A percentile compares a stretch with the other conserved stretches of the same genome.
Conservation (phyloP, 192 early-diverging fungal species). For the Podila minutissima region DNA sequence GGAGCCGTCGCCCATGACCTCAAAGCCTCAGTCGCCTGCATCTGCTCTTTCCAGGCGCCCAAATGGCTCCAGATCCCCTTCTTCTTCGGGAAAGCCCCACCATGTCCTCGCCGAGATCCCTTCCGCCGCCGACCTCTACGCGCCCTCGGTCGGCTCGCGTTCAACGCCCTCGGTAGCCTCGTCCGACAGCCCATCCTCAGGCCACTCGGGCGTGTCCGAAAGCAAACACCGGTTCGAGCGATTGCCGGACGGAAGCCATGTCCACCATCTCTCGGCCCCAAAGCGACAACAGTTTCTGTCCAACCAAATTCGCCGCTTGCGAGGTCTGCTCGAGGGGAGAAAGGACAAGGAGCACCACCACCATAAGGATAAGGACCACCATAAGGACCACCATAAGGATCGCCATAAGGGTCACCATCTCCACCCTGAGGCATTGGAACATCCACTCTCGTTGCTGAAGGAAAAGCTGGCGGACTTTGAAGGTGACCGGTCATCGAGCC, state of each 20-base stretch:
- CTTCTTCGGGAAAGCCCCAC: neutral
- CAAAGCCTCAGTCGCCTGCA: neutral
- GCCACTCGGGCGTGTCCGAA: constrained; percentile 10
- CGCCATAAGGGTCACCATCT: constrained; percentile 8
- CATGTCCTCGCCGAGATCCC: constrained; percentile 30
- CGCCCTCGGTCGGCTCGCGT: neutral
- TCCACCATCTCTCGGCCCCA: constrained; percentile 27
- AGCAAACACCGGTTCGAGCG: constrained; percentile 31
- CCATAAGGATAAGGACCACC: neutral
- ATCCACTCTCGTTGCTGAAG: constrained; percentile 32
- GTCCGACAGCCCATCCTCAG: constrained; percentile 4
- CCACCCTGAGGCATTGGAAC: constrained; percentile 13
- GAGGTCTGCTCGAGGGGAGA: constrained; percentile 24
- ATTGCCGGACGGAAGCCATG: constrained; percentile 31
- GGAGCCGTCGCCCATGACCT: neutral
- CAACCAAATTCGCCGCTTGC: constrained; percentile 20
- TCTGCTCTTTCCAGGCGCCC: neutral
- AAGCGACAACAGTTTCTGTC: constrained; percentile 37
- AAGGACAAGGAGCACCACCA: constrained; percentile 19
- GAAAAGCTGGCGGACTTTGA: constrained; percentile 37
- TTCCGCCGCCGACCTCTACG: constrained; percentile 23
- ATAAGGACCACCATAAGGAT: neutral
- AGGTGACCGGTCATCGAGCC: neutral
- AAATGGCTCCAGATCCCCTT: neutral
- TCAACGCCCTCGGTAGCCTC: constrained; percentile 2